Conservation (phyloP, 2,329 filamentous ascomycete genomes). For the Penicillium sp. region DNA sequence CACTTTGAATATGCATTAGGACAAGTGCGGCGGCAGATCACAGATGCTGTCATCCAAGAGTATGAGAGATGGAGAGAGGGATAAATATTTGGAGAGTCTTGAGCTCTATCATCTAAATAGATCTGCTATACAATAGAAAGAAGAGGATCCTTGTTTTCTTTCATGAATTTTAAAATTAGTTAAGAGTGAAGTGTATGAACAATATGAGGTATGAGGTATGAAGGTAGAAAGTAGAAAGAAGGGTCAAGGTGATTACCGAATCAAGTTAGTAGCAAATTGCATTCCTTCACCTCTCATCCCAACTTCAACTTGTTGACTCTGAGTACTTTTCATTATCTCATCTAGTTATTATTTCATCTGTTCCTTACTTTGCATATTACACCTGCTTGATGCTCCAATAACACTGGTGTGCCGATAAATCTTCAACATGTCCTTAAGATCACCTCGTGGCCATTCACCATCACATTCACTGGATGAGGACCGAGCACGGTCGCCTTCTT, state of each 20-base stretch:
- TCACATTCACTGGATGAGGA: constrained; percentile 23
- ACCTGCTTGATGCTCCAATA: not conserved
- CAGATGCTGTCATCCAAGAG: constrained; percentile 55
- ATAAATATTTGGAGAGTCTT: constrained; percentile 8
- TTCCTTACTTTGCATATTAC: not conserved
- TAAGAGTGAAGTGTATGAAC: too few species aligned
- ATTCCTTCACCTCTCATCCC: not conserved
- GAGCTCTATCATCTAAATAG: not conserved
- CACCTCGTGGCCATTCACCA: constrained; percentile 32
- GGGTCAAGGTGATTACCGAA: constrained; percentile 17
- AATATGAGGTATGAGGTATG: too few species aligned
- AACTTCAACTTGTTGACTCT: not conserved
- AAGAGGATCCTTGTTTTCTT: too few species aligned
- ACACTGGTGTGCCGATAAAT: not conserved
- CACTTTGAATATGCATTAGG: constrained; percentile 48
- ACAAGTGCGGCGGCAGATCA: constrained; percentile 59
- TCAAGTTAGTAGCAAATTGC: constrained; percentile 13
- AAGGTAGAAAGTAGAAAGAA: too few species aligned
- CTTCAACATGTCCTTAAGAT: constrained; percentile 28
- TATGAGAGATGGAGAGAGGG: constrained; percentile 57
- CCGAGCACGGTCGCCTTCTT: constrained; percentile 28
- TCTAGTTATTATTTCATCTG: not conserved
- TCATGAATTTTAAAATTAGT: too few species aligned
- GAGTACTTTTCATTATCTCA: not conserved
- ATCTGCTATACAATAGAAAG: not conserved